Percentiles rank a stretch among this genome's conserved stretches.
Evolutionary conservation across 1,284 basidiomycete species (phyloP).

Genomic region (Pholiota adiposa): DNA sequence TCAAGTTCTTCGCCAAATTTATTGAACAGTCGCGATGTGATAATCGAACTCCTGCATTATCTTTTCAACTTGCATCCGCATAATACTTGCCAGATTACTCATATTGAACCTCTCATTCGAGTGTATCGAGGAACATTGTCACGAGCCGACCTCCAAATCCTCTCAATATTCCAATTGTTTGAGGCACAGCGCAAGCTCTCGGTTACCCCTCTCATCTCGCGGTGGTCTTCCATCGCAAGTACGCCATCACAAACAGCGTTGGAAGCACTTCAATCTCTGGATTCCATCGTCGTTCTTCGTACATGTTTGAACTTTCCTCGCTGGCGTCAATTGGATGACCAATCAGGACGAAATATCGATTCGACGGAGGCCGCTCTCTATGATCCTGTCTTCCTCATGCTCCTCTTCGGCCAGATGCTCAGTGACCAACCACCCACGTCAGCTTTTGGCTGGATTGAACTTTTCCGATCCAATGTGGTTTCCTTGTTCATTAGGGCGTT

Average conservation of each 20-base stretch:
- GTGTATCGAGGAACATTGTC: conserved; percentile 79
- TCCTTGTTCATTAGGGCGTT: conserved; percentile 77
- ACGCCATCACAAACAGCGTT: conserved; percentile 49
- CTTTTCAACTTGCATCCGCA: conserved; percentile 78
- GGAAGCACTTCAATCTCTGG: conserved; percentile 74
- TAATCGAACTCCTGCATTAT: conserved; percentile 60
- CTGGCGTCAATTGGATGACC: conserved; percentile 51
- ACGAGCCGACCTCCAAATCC: conserved; percentile 63
- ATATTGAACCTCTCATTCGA: conserved; percentile 74
- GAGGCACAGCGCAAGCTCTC: conserved; percentile 76
- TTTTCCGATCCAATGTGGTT: conserved; percentile 83
- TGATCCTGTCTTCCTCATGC: conserved; percentile 82
- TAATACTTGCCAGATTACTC: conserved; percentile 83
- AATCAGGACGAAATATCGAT: conserved; percentile 27
- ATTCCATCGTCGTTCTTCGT: conserved; percentile 69
- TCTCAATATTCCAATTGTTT: conserved; percentile 80
- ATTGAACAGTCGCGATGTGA: conserved; percentile 40
- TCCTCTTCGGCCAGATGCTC: conserved; percentile 70
- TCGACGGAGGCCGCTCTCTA: conserved; percentile 56
- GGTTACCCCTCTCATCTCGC: conserved; percentile 58
- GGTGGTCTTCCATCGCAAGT: conserved; percentile 61
- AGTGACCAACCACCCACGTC: conserved; percentile 59
- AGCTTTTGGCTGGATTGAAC: conserved; percentile 80
- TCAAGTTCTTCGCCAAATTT: conserved; percentile 24
- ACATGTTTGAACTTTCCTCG: conserved; percentile 78